Conservation (phyloP, 208 protist species). For the Leishmania lainsoni region DNA sequence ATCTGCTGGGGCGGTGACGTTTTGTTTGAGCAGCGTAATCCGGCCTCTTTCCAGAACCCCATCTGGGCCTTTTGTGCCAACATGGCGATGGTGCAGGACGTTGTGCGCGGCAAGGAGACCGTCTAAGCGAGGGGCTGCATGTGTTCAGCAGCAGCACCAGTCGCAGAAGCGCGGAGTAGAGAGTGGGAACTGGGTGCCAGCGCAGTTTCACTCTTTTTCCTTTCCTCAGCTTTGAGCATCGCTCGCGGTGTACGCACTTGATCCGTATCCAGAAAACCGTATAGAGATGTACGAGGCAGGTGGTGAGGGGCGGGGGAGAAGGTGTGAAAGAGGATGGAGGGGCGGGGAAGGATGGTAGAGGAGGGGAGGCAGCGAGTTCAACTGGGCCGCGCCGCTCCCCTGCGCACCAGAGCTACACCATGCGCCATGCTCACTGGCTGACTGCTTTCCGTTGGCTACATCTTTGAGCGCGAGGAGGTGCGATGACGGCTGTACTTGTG, state of each 20-base stretch:
- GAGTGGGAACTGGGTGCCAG: neutral
- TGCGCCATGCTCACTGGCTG: neutral
- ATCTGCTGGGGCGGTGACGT: slow-evolving; percentile 47
- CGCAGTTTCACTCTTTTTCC: neutral
- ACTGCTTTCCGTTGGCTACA: too few relatives aligned
- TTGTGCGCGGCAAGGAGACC: slow-evolving; percentile 34
- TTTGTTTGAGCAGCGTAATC: slow-evolving; percentile 34
- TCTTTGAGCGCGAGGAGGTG: too few relatives aligned
- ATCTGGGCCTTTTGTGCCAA: slow-evolving; percentile 53
- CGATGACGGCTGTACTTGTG: too few relatives aligned
- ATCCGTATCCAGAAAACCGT: neutral
- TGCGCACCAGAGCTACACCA: neutral
- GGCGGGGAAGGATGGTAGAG: neutral
- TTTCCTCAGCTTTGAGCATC: neutral
- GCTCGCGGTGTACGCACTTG: neutral
- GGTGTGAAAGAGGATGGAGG: neutral
- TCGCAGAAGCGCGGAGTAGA: neutral
- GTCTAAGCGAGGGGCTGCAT: slow-evolving; percentile 20
- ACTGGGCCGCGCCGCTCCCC: neutral
- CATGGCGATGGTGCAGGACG: slow-evolving; percentile 45
- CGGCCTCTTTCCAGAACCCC: slow-evolving; percentile 51
- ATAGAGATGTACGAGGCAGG: neutral
- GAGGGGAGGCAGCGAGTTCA: neutral
- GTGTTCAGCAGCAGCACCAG: too few relatives aligned
- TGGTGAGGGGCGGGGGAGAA: neutral